A percentile compares a stretch with the other conserved stretches of the same genome.
Conservation (phyloP, 139 green algal genomes). For the Chlamydomonas sp. region DNA sequence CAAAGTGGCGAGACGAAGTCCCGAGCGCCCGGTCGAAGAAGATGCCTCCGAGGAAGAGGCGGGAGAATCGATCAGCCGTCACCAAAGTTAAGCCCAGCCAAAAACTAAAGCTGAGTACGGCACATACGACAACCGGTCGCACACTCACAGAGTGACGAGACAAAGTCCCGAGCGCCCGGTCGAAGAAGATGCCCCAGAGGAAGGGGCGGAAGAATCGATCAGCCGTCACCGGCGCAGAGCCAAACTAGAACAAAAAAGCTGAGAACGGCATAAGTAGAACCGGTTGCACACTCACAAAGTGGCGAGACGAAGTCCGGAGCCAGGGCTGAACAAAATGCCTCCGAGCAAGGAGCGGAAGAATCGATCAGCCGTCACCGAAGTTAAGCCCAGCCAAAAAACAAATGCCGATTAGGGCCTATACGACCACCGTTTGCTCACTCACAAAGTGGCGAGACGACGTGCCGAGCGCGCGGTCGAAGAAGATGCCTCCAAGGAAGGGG, state of each 20-base stretch:
- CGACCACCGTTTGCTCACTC: too few relatives aligned
- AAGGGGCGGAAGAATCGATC: constrained; percentile 93
- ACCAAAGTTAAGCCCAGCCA: constrained; percentile 75
- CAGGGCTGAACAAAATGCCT: too few relatives aligned
- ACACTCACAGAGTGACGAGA: too few relatives aligned
- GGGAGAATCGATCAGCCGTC: constrained; percentile 92
- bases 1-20: constrained; percentile 55
- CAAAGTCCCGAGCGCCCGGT: constrained; percentile 35
- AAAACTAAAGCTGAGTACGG: too few relatives aligned
- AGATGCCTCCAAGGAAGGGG: constrained; percentile 97
- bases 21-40: constrained; percentile 88
- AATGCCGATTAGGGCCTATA: too few relatives aligned
- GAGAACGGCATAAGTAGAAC: too few relatives aligned
- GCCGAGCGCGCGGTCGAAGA: constrained; percentile 82
- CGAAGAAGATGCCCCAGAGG: too few relatives aligned
- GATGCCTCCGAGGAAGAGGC: constrained; percentile 95
- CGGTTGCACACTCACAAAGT: too few relatives aligned
- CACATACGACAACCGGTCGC: too few relatives aligned
- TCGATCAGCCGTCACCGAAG: constrained; percentile 67
- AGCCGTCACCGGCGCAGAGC: constrained; percentile 80
- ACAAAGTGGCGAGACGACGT: constrained; percentile 56
- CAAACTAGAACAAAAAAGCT: too few relatives aligned
- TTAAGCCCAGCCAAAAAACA: too few relatives aligned
- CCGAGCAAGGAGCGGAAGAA: constrained; percentile 99
- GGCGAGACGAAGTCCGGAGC: constrained; percentile 56